Conservation (phyloP, 768 basidiomycete species). For the Rhodocollybia butyracea region DNA sequence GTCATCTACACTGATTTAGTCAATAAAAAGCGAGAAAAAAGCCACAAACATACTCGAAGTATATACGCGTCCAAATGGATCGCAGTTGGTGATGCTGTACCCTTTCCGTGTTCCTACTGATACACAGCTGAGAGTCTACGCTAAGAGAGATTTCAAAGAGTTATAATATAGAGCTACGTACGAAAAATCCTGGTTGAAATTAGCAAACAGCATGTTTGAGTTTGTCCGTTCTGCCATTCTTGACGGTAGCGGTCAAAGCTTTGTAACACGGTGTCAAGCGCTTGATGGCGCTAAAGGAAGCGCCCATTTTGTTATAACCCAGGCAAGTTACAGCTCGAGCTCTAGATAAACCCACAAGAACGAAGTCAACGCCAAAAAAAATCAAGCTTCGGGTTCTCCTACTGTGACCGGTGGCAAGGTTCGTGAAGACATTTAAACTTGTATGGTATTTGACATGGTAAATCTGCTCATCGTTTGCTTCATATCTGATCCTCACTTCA, state of each 20-base stretch:
- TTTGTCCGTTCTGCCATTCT: constrained; percentile 9
- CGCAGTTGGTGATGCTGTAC: constrained; percentile 96
- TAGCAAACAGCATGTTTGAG: constrained; percentile 67
- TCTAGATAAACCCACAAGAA: too few relatives aligned
- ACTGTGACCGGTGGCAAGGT: too few relatives aligned
- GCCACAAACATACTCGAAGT: constrained; percentile 72
- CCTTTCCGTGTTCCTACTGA: constrained; percentile 94
- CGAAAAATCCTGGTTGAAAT: constrained; percentile 99
- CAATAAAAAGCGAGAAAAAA: background rate
- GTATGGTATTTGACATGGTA: too few relatives aligned
- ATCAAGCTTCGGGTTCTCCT: too few relatives aligned
- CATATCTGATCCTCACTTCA: background rate
- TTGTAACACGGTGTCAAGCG: too few relatives aligned
- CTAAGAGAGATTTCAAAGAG: background rate
- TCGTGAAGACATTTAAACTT: too few relatives aligned
- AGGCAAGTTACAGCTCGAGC: too few relatives aligned
- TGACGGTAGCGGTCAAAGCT: constrained; percentile 4
- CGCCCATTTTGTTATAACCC: too few relatives aligned
- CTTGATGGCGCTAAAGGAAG: too few relatives aligned
- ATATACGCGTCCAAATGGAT: constrained; percentile 95
- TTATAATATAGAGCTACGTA: constrained; percentile 35
- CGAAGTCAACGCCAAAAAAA: too few relatives aligned
- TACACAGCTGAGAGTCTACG: constrained; percentile 57
- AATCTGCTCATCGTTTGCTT: too few relatives aligned
- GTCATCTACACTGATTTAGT: constrained; percentile 55